Base-by-base conservation (phyloP, 495 filamentous ascomycete genomes). In the Penicillium soppii region DNA sequence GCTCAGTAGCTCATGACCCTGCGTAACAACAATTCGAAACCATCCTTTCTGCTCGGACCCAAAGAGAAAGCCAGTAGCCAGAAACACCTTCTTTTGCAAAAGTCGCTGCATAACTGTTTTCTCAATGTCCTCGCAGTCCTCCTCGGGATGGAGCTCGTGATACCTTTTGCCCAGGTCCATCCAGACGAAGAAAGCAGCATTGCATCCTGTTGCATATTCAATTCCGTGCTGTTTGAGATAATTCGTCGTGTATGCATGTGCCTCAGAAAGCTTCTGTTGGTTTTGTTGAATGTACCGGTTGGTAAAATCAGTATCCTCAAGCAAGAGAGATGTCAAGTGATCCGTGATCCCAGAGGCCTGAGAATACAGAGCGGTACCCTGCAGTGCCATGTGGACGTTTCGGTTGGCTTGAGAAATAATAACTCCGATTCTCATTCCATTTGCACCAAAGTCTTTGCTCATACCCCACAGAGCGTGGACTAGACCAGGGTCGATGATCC, bases 111-210 rank as follows among this genome's bases (percentile, higher is more conserved):
- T 74, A 6, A 70, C 51, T 17, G 7, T 46, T 3, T 68, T 58
- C 10, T 52, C 56, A 20, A 68, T 23, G 38, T 61, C 43, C 15
- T 44, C 56, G 29, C 29, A 47, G 13, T 40, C 70, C 44, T 50
- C 56, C 39, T 52, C 68, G 12, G 52, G 54, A 60, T 54, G 68
- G 37, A 57, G 30, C 27, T 69, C 58, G 9, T 50, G 52, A 48
- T 68, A 74, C 19, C 38, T 72, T 53, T 63, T 62, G 6, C 75
- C 63, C 23, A 86, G 59, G 65, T 86, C 71, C 2, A 80, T 57
- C 83, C 83, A 85, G 7, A 86, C 54, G 56, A 86, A 86, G 45
- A 86, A 76, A 0, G 71, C 82, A 5, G 80, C 81, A 63, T 82
- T 53, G 46, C 69, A 46, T 37, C 68, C 49, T 7, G 47, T 39